Conservation (phyloP, 768 basidiomycete genomes). For the Leccinum uliginosum region DNA sequence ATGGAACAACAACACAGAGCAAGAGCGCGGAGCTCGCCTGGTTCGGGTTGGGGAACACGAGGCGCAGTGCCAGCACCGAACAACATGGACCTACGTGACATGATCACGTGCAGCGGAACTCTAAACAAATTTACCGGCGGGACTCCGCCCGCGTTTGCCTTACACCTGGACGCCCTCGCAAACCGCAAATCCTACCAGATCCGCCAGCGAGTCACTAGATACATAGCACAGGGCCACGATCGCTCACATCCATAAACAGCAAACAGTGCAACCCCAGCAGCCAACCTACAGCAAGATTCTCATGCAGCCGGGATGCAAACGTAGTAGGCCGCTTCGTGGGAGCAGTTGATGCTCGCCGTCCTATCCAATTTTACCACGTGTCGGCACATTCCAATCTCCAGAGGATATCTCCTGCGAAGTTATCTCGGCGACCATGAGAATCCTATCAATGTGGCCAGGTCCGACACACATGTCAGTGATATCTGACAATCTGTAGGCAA, state of each 20-base stretch:
- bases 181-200: neutral
- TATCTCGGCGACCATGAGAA: neutral
- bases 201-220: neutral
- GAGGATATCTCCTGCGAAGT: neutral
- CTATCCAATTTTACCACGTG: neutral
- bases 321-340: neutral
- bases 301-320: neutral
- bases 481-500: neutral
- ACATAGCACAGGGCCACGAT: neutral
- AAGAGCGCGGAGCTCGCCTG: slow-evolving; percentile 20
- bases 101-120: slow-evolving; percentile 20
- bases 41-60: slow-evolving; percentile 27
- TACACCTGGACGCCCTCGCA: neutral
- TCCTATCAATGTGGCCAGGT: neutral
- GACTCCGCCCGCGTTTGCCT: no score
- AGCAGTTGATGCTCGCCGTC: neutral
- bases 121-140: neutral
- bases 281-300: neutral
- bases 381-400: neutral
- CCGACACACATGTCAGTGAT: neutral
- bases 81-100: slow-evolving; percentile 13
- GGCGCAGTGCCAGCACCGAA: slow-evolving; percentile 5
- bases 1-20: slow-evolving; percentile 22
- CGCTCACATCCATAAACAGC: neutral
- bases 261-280: neutral